Percentiles rank a stretch among this genome's conserved stretches.
phyloP scores from a whole-genome alignment of 2,329 filamentous ascomycete species.

The Coniella vitis region DNA sequence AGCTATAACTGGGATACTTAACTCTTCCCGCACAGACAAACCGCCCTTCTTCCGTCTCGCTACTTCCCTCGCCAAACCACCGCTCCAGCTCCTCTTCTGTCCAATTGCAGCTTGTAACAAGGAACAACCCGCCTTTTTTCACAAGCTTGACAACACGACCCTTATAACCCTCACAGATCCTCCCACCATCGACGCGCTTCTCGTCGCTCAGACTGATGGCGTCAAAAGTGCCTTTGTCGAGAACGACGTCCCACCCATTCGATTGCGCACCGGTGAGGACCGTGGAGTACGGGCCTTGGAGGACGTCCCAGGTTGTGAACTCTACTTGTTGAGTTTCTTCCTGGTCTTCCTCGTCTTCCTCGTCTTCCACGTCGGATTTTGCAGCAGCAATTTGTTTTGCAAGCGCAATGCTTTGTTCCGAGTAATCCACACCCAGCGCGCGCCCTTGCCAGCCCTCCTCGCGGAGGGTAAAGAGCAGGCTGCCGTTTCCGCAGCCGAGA shows the following conservation, averaged over 20 bases:
- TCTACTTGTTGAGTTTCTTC: conserved; percentile 25
- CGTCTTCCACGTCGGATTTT: conserved; percentile 14
- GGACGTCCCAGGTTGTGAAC: conserved; percentile 57
- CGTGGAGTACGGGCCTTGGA: conserved; percentile 34
- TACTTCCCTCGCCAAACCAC: conserved; percentile 57
- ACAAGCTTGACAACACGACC: conserved; percentile 62
- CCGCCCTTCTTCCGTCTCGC: conserved; percentile 23
- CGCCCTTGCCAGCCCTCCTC: conserved; percentile 57
- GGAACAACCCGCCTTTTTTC: conserved; percentile 61
- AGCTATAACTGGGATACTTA: conserved; percentile 79
- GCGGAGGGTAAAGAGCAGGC: conserved; percentile 75
- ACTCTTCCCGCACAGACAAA: conserved; percentile 62
- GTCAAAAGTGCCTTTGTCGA: conserved; percentile 99
- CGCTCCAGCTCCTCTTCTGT: conserved; percentile 75
- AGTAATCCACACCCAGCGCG: conserved; percentile 88
- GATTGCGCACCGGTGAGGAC: conserved; percentile 25
- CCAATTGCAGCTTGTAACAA: conserved; percentile 98
- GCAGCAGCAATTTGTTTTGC: conserved; percentile 54
- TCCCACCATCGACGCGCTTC: conserved; percentile 42
- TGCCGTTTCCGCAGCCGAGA: conserved; percentile 89
- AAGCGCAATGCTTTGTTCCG: conserved; percentile 63
- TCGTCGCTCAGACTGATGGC: conserved; percentile 73
- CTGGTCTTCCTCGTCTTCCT: conserved; percentile 23
- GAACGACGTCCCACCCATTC: conserved; percentile 74
- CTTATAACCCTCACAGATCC: conserved; percentile 70